Evolutionary conservation across 768 basidiomycete species (phyloP).

Genomic region (Boletus pseudopeckii): DNA sequence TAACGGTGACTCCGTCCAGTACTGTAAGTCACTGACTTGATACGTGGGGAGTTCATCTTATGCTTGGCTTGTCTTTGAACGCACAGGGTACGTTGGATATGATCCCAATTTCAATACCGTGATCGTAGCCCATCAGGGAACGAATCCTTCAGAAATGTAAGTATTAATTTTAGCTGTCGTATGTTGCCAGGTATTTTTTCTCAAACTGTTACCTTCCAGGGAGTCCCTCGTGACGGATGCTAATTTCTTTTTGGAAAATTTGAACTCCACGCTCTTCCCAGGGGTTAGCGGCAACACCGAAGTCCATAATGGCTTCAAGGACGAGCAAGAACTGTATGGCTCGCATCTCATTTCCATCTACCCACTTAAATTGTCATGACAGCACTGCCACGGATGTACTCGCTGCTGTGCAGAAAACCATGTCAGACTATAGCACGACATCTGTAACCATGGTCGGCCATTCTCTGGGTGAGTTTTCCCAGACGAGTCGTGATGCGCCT

Average conservation of each 20-base stretch:
- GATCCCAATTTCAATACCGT: constrained; percentile 37
- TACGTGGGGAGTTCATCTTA: neutral
- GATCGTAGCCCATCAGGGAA: constrained; percentile 39
- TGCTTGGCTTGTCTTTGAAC: neutral
- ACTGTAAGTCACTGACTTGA: constrained; percentile 31
- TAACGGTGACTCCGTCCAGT: constrained; percentile 40
- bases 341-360: neutral
- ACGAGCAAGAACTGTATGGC: constrained; percentile 42
- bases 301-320: constrained; percentile 47
- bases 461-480: constrained; percentile 32
- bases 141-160: constrained; percentile 30
- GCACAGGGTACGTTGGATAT: constrained; percentile 53
- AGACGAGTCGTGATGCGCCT: neutral
- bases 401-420: constrained; percentile 41
- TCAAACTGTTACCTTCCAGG: constrained; percentile 19
- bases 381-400: constrained; percentile 42
- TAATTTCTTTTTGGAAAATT: constrained; percentile 32
- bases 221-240: constrained; percentile 40
- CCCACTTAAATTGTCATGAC: neutral
- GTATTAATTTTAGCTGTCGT: neutral
- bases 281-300: constrained; percentile 41
- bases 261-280: constrained; percentile 47
- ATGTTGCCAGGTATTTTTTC: neutral
- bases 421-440: constrained; percentile 34
- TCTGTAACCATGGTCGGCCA: constrained; percentile 46